Percentiles rank a stretch among this genome's conserved stretches.
phyloP scores from a whole-genome alignment of 2,329 filamentous ascomycete genomes.

The Venturia pyrina region DNA sequence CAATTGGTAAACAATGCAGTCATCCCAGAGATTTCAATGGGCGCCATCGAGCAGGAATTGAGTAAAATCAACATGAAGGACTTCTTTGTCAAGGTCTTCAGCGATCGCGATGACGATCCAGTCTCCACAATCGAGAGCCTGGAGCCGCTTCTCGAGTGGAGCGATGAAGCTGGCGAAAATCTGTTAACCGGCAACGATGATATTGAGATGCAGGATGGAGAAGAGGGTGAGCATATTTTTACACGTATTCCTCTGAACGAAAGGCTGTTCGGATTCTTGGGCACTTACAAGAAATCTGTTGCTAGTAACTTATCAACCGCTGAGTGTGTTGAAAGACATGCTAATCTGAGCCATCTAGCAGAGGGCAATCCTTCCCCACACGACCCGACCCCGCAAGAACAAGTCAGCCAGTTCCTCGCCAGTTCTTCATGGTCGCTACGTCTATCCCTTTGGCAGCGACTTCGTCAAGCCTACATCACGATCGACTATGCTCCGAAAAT shows the following conservation, averaged over 20 bases:
- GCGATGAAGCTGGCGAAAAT: conserved; percentile 28
- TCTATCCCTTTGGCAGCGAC: conserved; percentile 78
- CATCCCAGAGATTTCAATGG: conserved; percentile 76
- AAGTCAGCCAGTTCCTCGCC: conserved; percentile 78
- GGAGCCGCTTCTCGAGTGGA: conserved; percentile 76
- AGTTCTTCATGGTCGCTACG: conserved; percentile 73
- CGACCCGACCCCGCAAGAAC: conserved; percentile 40
- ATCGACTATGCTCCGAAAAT: conserved; percentile 84
- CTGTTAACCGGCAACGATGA: background rate
- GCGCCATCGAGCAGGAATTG: conserved; percentile 81
- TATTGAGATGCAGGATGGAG: background rate
- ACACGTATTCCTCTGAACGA: background rate
- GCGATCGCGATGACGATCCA: conserved; percentile 71
- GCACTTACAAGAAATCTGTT: background rate
- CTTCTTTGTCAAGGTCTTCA: conserved; percentile 86
- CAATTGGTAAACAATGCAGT: conserved; percentile 72
- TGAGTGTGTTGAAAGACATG: background rate
- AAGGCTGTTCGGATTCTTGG: background rate
- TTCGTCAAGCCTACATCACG: conserved; percentile 78
- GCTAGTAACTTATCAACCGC: background rate
- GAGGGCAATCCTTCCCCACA: background rate
- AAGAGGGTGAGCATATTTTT: background rate
- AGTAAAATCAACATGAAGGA: conserved; percentile 92
- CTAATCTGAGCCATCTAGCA: background rate
- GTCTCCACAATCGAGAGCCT: conserved; percentile 80